Conservation (phyloP, 179 eudicot species). For the Nepenthes alata region DNA sequence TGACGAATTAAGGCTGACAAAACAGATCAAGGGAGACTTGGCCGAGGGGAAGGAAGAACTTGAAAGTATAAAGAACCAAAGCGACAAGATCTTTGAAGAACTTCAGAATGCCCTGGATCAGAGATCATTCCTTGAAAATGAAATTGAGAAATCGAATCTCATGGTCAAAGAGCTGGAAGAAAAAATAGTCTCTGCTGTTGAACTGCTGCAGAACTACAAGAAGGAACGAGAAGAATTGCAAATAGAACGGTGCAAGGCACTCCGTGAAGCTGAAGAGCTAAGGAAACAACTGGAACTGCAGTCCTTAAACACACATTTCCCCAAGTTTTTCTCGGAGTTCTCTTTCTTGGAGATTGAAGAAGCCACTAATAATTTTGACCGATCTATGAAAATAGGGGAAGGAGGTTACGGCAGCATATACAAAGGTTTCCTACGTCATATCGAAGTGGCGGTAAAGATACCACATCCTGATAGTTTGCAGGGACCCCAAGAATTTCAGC, state of each 20-base stretch:
- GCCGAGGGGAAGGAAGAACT: constrained; percentile 35
- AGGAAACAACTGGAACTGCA: constrained; percentile 25
- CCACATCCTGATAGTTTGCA: constrained; percentile 43
- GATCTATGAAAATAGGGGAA: constrained; percentile 53
- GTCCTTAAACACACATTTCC: constrained; percentile 18
- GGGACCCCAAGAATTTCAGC: constrained; percentile 55
- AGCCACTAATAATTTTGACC: constrained; percentile 51
- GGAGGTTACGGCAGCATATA: constrained; percentile 69
- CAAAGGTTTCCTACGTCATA: constrained; percentile 48
- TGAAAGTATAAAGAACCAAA: constrained; percentile 25
- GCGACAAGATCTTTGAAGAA: constrained; percentile 28
- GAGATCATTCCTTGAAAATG: constrained; percentile 38
- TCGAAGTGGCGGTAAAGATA: constrained; percentile 69
- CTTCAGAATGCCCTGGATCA: constrained; percentile 34
- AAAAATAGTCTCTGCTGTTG: constrained; percentile 51
- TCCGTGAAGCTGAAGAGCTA: constrained; percentile 38
- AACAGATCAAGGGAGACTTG: constrained; percentile 42
- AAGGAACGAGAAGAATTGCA: constrained; percentile 60
- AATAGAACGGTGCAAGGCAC: constrained; percentile 46
- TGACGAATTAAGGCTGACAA: constrained; percentile 40
- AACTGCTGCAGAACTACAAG: constrained; percentile 50
- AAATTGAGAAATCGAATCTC: constrained; percentile 34
- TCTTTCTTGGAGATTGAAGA: constrained; percentile 47
- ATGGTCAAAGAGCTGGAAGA: constrained; percentile 50
- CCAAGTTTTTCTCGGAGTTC: constrained; percentile 42